phyloP scores from a whole-genome alignment of 2,329 filamentous ascomycete species.

The Scortechinia acanthostroma region DNA sequence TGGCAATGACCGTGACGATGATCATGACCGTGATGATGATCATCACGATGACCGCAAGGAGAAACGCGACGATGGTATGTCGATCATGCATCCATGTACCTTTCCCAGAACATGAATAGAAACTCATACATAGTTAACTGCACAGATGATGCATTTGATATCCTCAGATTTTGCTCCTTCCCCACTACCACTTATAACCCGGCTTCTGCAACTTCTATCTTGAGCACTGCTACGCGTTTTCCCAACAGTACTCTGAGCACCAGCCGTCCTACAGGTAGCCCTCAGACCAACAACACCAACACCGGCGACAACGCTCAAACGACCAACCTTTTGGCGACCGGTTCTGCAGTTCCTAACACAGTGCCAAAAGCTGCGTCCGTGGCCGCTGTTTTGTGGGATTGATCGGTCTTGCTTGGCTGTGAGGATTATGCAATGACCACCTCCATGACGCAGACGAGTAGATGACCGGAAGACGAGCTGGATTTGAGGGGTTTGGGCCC shows the following conservation, averaged over 20 bases:
- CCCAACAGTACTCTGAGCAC: background rate
- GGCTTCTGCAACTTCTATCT: background rate
- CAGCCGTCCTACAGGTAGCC: background rate
- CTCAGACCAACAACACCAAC: background rate
- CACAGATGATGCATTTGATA: background rate
- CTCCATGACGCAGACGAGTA: too few species aligned
- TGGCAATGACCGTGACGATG: background rate
- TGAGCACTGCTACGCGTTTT: background rate
- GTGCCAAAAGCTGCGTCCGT: background rate
- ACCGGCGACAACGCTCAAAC: background rate
- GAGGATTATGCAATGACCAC: too few species aligned
- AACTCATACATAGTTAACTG: too few species aligned
- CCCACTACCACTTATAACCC: background rate
- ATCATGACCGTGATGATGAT: background rate
- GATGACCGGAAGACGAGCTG: too few species aligned
- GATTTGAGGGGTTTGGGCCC: too few species aligned
- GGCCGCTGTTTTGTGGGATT: background rate
- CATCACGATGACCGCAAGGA: background rate
- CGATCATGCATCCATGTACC: background rate
- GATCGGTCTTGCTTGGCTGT: background rate
- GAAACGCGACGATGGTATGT: background rate
- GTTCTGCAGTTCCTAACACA: background rate
- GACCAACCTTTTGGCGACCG: background rate
- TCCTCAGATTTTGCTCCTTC: background rate
- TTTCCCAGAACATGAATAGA: background rate